Evolutionary conservation across 176 grass and related monocot genomes (phyloP).

Genomic region (Bothriochloa decipiens): DNA sequence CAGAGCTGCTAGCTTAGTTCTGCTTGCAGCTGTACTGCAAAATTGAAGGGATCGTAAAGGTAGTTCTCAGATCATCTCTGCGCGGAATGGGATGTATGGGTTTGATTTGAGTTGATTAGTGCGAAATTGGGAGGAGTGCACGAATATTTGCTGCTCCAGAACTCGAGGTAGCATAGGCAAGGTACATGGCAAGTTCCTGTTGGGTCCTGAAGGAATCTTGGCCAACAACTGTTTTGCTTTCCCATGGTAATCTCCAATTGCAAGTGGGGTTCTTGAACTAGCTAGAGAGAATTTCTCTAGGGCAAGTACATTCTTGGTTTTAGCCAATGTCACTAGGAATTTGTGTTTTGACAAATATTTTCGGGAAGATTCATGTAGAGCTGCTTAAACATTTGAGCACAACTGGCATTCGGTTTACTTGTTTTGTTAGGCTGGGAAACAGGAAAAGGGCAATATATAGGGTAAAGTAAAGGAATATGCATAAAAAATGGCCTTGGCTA

Average conservation of each 20-base stretch:
- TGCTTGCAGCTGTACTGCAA: not conserved
- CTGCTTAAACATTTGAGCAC: not conserved
- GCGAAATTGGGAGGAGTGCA: not conserved
- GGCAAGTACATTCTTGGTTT: not conserved
- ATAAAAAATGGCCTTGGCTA: not conserved
- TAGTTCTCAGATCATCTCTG: constrained; percentile 4
- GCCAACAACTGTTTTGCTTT: not conserved
- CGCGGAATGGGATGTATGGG: constrained; percentile 1
- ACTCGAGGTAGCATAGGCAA: not conserved
- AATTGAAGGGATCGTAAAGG: not conserved
- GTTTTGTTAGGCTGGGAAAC: constrained; percentile 3
- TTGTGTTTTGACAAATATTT: constrained; percentile 17
- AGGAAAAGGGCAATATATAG: not conserved
- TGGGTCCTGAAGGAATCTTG: not conserved
- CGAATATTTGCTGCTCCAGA: not conserved
- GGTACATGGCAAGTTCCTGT: not conserved
- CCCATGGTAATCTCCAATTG: not conserved
- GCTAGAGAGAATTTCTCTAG: not conserved
- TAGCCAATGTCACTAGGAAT: not conserved
- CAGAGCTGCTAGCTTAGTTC: constrained; percentile 10
- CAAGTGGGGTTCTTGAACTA: constrained; percentile 3
- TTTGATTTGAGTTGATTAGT: not conserved
- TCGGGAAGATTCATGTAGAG: not conserved
- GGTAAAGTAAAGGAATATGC: not conserved
- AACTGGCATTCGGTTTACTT: not conserved